Evolutionary conservation across 2,329 filamentous ascomycete species (phyloP).

Genomic region (Fusarium armeniacum): DNA sequence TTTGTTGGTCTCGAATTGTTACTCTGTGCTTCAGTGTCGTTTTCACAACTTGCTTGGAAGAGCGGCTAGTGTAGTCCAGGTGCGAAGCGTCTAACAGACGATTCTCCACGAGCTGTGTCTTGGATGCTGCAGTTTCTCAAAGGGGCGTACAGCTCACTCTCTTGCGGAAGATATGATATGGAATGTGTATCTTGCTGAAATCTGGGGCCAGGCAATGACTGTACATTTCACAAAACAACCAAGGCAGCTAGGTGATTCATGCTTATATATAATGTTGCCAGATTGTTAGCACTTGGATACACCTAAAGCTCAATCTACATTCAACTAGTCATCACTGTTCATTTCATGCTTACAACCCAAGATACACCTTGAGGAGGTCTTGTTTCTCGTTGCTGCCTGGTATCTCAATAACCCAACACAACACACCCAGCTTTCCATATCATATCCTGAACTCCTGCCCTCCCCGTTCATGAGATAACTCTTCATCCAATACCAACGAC

Average conservation of each 20-base stretch:
- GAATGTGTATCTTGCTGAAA: not conserved
- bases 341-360: not conserved
- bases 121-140: not conserved
- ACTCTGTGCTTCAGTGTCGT: not conserved
- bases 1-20: slow-evolving; percentile 9
- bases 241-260: too few species aligned
- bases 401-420: slow-evolving; percentile 43
- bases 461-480: slow-evolving; percentile 22
- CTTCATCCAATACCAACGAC: slow-evolving; percentile 15
- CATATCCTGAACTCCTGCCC: slow-evolving; percentile 32
- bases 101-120: not conserved
- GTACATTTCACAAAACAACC: not conserved
- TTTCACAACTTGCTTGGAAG: slow-evolving; percentile 1
- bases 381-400: slow-evolving; percentile 39
- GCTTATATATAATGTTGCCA: not conserved
- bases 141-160: not conserved
- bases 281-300: not conserved
- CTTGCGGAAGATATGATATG: not conserved
- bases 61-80: slow-evolving; percentile 2
- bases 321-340: slow-evolving; percentile 3
- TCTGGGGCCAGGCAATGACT: not conserved
- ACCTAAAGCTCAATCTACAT: not conserved
- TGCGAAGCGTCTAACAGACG: not conserved
- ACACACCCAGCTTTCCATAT: slow-evolving; percentile 39
- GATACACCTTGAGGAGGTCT: slow-evolving; percentile 13